Base-by-base conservation (phyloP, 768 basidiomycete genomes). In the Dictyophora rubrovolvata region DNA sequence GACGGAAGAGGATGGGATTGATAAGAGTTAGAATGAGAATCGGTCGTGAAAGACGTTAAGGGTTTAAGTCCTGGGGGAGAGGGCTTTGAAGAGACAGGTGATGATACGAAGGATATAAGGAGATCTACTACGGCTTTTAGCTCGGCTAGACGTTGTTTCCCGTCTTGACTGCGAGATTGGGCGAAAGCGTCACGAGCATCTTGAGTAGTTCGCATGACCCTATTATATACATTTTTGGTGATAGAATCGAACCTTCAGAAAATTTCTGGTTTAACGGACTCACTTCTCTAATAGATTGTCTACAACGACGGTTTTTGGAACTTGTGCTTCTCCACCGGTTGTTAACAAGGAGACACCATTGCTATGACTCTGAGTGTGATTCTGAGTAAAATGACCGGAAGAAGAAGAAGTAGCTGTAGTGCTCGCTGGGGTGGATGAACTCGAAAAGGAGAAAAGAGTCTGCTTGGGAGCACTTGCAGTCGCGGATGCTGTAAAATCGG, bases 71-170 rank as follows among this genome's bases (percentile, higher is more conserved):
- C 35, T 21, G 57, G 6, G 10, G 42, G 42, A 14, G 42, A 42
- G 22, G 20, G 47, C 14, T 21, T 20, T 12, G 57, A 35, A 28
- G 50, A 51, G 20, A 23, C 22, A 20, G 18, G 33, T 14, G 56
- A 17, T 28, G 17, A 34, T 11, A 59, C 57, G 20, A 59, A 59
- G 10, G 49, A 35, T 37, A 34, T 37, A 48, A 59, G 23, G 14
- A 59, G 49, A n/a, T 59, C 57, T 20, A 59, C 57, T 48, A 53
- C 49, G 51, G 48, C 57, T 28, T 59, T 59, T 47, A 59, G 57
- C 23, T 59, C 57, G 34, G 57, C 57, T 18, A 53, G 16, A 48
- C 57, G 57, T 33, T 59, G 57, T n/a, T 52, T 59, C 18, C 49
- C 57, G 21, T 59, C 57, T 17, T 14, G n/a, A 53, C 52, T 51